Base-by-base conservation (phyloP, 352 stramenopile species). In the Pythium rhizo-oryzae region DNA sequence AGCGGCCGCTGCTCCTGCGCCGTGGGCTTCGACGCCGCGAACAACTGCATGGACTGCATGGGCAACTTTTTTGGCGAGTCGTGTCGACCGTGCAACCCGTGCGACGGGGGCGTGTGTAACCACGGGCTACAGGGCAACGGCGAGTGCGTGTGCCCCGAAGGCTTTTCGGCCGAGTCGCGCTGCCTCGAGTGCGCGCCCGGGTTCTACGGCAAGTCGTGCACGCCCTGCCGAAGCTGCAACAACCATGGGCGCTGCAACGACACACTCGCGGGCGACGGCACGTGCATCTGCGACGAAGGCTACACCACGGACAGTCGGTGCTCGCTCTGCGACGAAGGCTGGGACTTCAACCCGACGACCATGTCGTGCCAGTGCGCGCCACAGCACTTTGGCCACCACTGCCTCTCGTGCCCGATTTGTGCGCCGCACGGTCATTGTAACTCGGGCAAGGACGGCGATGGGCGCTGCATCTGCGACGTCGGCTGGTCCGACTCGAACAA, bases 401-500 rank as follows among this genome's bases (percentile, higher is more conserved):
- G 87, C 49, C 72, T 90, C 8, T 93, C 84, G 24, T 96, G 87
- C 55, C 87, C 87, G 51, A 96, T 96, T 41, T 96, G 87, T 62
- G 85, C 86, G 7, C 87, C 87, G 11, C 87, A 96, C 57, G 87
- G 87, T 7, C 87, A 91, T 56, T 96, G 87, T 67, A 94, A 94
- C 62, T 89, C 82, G 8, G 87, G 87, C 7, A 84, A 85, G 23
- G 85, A 96, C 50, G 87, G 89, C 46, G 86, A 96, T 28, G 89
- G 89, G 0, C 79, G 84, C 2, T 97, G 89, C 55, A 93, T 94
- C 39, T 97, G 89, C 64, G 83, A 94, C 35, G 66, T 88, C 24
- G 89, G 88, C 12, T 97, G 87, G 86, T 93, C 87, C 18, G 81
- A 93, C 60, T 97, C 88, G 18, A 94, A 93, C 74, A 94, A 94